Conservation (phyloP, 1,284 basidiomycete species). For the Malassezia psittaci region DNA sequence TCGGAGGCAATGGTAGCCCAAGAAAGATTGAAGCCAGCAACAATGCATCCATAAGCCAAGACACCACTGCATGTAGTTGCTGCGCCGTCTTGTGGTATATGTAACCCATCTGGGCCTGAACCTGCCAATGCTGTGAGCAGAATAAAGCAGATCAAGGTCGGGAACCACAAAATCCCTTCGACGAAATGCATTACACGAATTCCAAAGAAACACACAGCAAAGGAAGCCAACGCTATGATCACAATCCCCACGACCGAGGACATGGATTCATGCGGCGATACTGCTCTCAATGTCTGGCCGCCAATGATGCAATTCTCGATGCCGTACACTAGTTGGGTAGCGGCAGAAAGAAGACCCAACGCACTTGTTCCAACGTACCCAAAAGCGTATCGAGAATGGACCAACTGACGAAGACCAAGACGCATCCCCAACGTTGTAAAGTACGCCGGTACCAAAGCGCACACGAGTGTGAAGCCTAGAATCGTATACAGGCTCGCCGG, state of each 20-base stretch:
- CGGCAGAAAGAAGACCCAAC: conserved; percentile 51
- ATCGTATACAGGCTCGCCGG: conserved; percentile 48
- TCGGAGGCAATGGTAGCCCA: conserved; percentile 50
- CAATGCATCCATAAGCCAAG: conserved; percentile 54
- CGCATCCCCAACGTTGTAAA: conserved; percentile 53
- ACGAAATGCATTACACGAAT: conserved; percentile 60
- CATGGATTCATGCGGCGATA: conserved; percentile 39
- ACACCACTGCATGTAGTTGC: conserved; percentile 50
- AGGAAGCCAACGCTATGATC: conserved; percentile 65
- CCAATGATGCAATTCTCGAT: conserved; percentile 59
- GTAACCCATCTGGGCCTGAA: conserved; percentile 53
- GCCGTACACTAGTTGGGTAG: conserved; percentile 32
- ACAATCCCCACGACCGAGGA: conserved; percentile 66
- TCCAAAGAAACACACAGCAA: conserved; percentile 70
- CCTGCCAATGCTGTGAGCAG: conserved; percentile 55
- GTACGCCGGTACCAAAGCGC: conserved; percentile 33
- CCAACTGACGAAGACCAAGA: conserved; percentile 58
- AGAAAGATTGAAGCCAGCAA: conserved; percentile 55
- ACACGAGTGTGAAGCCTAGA: conserved; percentile 47
- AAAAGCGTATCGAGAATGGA: conserved; percentile 53
- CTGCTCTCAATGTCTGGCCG: conserved; percentile 49
- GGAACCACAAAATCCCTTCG: conserved; percentile 64
- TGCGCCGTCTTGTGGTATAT: conserved; percentile 52
- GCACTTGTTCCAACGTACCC: conserved; percentile 56
- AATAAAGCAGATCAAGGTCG: conserved; percentile 61